Evolutionary conservation across 495 filamentous ascomycete genomes (phyloP), one percentile per base, ranked within the genome.

Genomic region (Staphylotrichum tortipilum): DNA sequence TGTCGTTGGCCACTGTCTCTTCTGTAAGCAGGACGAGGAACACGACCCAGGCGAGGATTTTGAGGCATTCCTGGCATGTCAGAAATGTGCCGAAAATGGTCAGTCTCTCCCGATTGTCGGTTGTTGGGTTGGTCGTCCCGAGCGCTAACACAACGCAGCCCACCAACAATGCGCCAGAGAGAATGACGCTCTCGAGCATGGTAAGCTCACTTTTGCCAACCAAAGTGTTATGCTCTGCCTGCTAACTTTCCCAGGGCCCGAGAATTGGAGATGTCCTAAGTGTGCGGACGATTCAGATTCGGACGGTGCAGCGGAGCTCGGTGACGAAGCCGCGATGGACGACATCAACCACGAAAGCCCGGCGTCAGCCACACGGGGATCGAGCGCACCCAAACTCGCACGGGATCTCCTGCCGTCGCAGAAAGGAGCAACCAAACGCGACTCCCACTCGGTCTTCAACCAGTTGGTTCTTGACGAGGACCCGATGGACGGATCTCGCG

Each of bases 111-210:
- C 10, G 11, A 1, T 19, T 7, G 24, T 49, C 49, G 48, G 49
- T 49, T 53, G 37, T 52, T 58, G 46, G 46, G 50, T 62, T n/a
- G n/a, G n/a, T n/a, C n/a, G n/a, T n/a, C n/a, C n/a, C 40, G 46
- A 57, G 62, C 52, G 58, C 73, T 76, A 61, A 77, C 64, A 38
- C 23, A 57, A 56, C 70, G 65, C 68, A 89, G 91, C 91, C 50
- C 91, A 97, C 76, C 82, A 86, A 59, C 86, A 96, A 80, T 97
- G 91, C 68, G 92, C 90, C 50, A 83, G 88, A 55, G 80, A 84
- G 61, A 81, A 81, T 58, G 81, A 82, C 46, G 83, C 86, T 35
- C 72, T 94, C 35, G 55, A 63, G 47, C 61, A 65, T 44, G 59
- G 66, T 70, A 55, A 55, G 61, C 47, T 22, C 37, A 11, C 6